Percentiles rank a stretch among this genome's conserved stretches.
phyloP scores from a whole-genome alignment of 2,329 filamentous ascomycete genomes.

The Hypoxylon sp. region DNA sequence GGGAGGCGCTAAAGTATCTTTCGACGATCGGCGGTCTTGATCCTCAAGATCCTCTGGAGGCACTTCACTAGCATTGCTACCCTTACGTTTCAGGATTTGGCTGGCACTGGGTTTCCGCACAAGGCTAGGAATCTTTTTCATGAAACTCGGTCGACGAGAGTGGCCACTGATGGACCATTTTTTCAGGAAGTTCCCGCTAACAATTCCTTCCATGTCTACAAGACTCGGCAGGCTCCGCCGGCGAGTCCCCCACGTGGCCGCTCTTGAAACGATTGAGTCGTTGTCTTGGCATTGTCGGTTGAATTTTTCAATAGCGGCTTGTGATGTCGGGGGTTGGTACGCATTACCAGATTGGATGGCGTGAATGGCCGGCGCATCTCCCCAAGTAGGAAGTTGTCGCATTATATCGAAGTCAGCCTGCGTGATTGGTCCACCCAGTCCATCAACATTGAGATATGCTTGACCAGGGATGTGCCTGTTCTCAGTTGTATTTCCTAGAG shows the following conservation, averaged over 20 bases:
- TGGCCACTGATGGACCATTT: conserved; percentile 69
- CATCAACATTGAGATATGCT: conserved; percentile 62
- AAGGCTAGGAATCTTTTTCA: conserved; percentile 66
- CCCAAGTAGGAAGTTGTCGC: conserved; percentile 64
- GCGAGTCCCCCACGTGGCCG: conserved; percentile 79
- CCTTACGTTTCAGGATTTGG: conserved; percentile 63
- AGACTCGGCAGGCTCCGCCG: conserved; percentile 74
- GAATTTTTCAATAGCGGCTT: conserved; percentile 68
- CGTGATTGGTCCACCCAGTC: conserved; percentile 59
- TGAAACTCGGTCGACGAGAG: conserved; percentile 66
- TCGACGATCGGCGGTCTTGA: conserved; percentile 57
- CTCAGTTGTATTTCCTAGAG: conserved; percentile 63
- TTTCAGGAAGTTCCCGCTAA: conserved; percentile 74
- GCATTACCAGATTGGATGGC: conserved; percentile 57
- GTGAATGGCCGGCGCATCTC: conserved; percentile 63
- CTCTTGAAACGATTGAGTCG: conserved; percentile 71
- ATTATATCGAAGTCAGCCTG: conserved; percentile 66
- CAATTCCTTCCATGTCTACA: conserved; percentile 71
- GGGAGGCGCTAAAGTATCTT: conserved; percentile 67
- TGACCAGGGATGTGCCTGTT: conserved; percentile 66
- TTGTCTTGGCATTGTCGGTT: conserved; percentile 68
- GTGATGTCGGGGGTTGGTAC: conserved; percentile 65
- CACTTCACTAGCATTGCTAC: conserved; percentile 59
- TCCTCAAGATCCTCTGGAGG: conserved; percentile 48
- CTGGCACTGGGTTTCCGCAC: conserved; percentile 66